Conservation (phyloP, 768 basidiomycete genomes). For the Lentinula raphanica region DNA sequence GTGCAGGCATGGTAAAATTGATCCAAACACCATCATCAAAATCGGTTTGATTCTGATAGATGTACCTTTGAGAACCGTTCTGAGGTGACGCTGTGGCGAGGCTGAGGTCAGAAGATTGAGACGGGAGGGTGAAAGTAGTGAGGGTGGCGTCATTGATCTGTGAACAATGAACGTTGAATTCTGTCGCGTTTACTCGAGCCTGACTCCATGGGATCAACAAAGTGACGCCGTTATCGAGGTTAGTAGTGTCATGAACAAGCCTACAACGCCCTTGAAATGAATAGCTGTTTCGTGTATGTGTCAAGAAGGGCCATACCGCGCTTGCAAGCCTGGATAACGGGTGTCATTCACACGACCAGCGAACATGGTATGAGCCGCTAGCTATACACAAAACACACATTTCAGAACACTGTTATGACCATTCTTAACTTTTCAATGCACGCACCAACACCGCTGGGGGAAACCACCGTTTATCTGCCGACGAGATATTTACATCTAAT, state of each 20-base stretch:
- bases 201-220: neutral
- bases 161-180: neutral
- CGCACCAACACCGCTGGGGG: neutral
- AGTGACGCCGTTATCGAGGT: neutral
- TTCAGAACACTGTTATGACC: neutral
- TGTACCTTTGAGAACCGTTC: neutral
- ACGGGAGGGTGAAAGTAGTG: conserved; percentile 7
- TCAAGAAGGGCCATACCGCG: too few relatives aligned
- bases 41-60: neutral
- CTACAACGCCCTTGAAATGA: too few relatives aligned
- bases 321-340: conserved; percentile 10
- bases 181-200: conserved; percentile 5
- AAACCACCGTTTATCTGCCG: neutral
- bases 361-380: conserved; percentile 8
- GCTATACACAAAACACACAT: neutral
- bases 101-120: conserved; percentile 1
- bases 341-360: conserved; percentile 5
- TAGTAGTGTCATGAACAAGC: conserved; percentile 9
- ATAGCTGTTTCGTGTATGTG: too few relatives aligned
- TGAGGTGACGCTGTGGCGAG: conserved; percentile 8
- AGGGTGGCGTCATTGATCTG: conserved; percentile 8
- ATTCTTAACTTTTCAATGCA: neutral
- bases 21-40: conserved; percentile 2
- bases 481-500: neutral
- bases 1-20: conserved; percentile 9